A percentile compares a stretch with the other conserved stretches of the same genome.
Conservation (phyloP, 768 basidiomycete genomes). For the Austroboletus eburneus region DNA sequence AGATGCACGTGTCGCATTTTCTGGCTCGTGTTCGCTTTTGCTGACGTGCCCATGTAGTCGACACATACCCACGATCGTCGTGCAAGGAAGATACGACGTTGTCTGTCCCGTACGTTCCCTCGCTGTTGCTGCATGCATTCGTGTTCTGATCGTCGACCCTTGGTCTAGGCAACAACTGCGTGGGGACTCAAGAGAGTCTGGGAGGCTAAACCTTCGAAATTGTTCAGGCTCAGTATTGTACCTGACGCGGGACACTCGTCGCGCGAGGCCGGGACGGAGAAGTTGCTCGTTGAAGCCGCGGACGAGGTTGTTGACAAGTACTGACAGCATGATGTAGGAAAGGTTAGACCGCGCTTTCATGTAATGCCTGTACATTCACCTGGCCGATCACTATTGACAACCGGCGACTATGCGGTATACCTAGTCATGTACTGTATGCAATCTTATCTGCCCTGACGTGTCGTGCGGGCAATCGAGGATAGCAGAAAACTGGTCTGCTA, state of each 20-base stretch:
- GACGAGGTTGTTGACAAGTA: slow-evolving; percentile 27
- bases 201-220: slow-evolving; percentile 57
- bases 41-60: slow-evolving; percentile 47
- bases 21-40: neutral
- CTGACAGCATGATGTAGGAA: slow-evolving; percentile 2
- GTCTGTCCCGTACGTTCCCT: slow-evolving; percentile 70
- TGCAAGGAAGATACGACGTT: slow-evolving; percentile 88
- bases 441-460: too few relatives aligned
- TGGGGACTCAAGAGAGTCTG: slow-evolving; percentile 77
- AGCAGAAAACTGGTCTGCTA: neutral
- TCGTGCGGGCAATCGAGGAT: too few relatives aligned
- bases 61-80: slow-evolving; percentile 76
- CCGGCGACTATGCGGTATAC: too few relatives aligned
- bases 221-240: slow-evolving; percentile 54
- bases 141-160: slow-evolving; percentile 1
- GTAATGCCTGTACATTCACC: too few relatives aligned
- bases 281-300: slow-evolving; percentile 62
- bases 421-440: too few relatives aligned
- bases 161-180: slow-evolving; percentile 68
- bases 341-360: neutral
- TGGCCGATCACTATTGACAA: too few relatives aligned
- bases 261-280: slow-evolving; percentile 65
- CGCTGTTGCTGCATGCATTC: neutral
- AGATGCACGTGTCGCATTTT: slow-evolving; percentile 54
- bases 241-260: slow-evolving; percentile 87